Evolutionary conservation across 352 stramenopile species (phyloP).

Genomic region (Globisporangium camurandrum): DNA sequence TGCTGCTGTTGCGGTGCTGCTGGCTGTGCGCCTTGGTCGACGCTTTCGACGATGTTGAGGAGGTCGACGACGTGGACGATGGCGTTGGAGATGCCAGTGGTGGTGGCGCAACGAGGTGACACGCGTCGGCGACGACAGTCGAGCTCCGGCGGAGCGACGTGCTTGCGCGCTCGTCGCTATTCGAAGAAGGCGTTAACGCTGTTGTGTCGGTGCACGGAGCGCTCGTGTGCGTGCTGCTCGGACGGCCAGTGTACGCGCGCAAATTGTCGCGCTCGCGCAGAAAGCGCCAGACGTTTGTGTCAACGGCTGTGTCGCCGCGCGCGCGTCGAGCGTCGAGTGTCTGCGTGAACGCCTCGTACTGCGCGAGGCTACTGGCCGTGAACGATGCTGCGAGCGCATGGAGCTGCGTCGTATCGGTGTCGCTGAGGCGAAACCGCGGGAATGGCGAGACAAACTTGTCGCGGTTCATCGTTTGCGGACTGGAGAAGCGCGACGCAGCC

Average conservation of each 20-base stretch:
- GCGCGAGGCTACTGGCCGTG: neutral
- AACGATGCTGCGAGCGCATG: neutral
- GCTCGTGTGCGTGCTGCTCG: neutral
- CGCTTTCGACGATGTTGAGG: neutral
- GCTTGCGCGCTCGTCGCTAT: neutral
- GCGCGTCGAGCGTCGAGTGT: neutral
- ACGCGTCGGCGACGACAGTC: no score
- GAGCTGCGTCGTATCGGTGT: slow-evolving; percentile 1
- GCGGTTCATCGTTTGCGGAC: neutral
- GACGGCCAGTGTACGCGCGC: slow-evolving; percentile 2
- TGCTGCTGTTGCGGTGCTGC: no score
- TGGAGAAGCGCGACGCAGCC: no score
- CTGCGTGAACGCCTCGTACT: slow-evolving; percentile 4
- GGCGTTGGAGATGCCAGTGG: no score
- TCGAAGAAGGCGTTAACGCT: neutral
- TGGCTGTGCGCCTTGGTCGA: neutral
- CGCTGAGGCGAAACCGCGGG: slow-evolving; percentile 2
- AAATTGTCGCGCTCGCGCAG: slow-evolving; percentile 3
- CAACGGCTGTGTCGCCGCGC: neutral
- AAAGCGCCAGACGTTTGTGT: slow-evolving; percentile 1
- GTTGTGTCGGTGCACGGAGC: neutral
- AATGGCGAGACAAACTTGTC: slow-evolving; percentile 6
- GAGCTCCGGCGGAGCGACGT: neutral
- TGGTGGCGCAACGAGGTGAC: no score
- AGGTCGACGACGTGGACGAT: neutral